Percentiles rank a stretch among this genome's conserved stretches.
Conservation (phyloP, 176 grass and related monocot species). For the Hordeum vulgare region MorexV3_pseudomolecules_assembly NC_058520.1:41905058-41905557, state of each 20-base stretch:
- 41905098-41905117: background rate
- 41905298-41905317: background rate
- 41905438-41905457: background rate
- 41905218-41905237: constrained; percentile 44
- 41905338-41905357: constrained; percentile 18
- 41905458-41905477: constrained; percentile 11
- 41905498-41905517: background rate
- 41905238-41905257: constrained; percentile 27
- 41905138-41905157: constrained; percentile 68
- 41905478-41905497: constrained; percentile 1
- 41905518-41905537: background rate
- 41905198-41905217: constrained; percentile 81
- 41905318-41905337: too few relatives aligned
- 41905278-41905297: background rate
- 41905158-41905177: constrained; percentile 89
- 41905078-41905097: constrained; percentile 63
- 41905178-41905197: constrained; percentile 73
- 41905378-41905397: background rate
- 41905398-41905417: background rate
- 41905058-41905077: constrained; percentile 78
- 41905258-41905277: constrained; percentile 31
- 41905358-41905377: constrained; percentile 46
- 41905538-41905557: background rate
- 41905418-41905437: background rate
- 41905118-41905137: background rate